These are phyloP conservation scores for Magnaporthiopsis incrustans DNA, from an alignment of 2,329 filamentous ascomycete genomes.

Conservation along the genomic window DNA sequence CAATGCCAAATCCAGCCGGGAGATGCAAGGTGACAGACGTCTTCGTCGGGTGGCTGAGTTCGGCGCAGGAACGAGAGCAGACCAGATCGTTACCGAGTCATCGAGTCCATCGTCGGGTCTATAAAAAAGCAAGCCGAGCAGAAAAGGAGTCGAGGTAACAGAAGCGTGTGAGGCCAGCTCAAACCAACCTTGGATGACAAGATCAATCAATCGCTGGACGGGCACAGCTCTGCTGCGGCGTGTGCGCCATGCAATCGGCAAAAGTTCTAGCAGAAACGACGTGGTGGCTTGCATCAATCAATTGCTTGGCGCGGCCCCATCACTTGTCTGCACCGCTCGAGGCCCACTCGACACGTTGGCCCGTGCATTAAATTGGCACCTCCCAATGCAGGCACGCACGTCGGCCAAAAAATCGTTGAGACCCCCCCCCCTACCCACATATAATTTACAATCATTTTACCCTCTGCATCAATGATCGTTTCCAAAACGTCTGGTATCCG, in stretches of 20 bases:
- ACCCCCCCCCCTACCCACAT: too few species aligned
- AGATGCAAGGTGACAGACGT: too few species aligned
- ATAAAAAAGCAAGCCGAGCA: background rate
- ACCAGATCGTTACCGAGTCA: background rate
- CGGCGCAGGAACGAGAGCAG: background rate
- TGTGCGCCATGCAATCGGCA: background rate
- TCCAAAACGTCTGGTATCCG: too few species aligned
- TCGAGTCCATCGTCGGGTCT: background rate
- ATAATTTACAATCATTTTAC: too few species aligned
- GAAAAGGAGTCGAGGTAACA: background rate
- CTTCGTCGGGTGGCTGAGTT: background rate
- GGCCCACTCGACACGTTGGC: background rate
- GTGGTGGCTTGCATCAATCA: background rate
- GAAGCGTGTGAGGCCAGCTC: background rate
- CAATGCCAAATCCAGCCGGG: background rate
- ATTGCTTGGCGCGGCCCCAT: background rate
- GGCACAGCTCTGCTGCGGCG: background rate
- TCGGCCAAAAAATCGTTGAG: too few species aligned
- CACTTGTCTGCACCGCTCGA: background rate
- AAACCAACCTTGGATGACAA: background rate
- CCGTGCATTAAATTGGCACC: background rate
- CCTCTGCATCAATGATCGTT: too few species aligned
- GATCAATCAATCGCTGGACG: background rate
- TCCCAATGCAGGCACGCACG: background rate
- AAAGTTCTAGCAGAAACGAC: background rate